Base-by-base conservation (phyloP, 331 rosid species). In the Malus hybrid region DNA sequence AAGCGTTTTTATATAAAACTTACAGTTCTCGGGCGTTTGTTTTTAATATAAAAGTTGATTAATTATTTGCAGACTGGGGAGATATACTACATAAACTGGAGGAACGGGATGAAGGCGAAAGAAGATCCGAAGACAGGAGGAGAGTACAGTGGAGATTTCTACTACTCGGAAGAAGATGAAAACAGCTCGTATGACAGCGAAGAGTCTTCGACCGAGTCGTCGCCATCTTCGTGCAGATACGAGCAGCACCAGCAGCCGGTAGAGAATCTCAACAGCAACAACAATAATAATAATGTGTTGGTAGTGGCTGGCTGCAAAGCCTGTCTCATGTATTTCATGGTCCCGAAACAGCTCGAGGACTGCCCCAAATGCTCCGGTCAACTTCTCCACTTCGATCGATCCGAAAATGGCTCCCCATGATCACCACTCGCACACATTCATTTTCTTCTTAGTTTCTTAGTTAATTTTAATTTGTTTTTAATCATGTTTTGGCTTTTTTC, bases 231-330 rank as follows among this genome's bases (percentile, higher is more conserved):
- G 2, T 81, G 82, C 13, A 86, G 80, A 78, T 66, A 73, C 50
- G 82, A 68, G n/a, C 50, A 68, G 76, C 36, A 77, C 4, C 61
- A 66, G 76, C 36, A 71, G 4, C 61, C 67, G 64, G 70, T 6
- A 15, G 82, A 81, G 75, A 87, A 33, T 22, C 24, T 20, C 61
- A 56, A 56, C 24, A 56, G 12, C 29, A 58, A 58, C 6, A 58
- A 58, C 14, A 61, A 62, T 3, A 61, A 61, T 7, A 62, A 63
- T 14, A 63, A 63, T 73, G 97, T 94, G 64, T 83, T 94, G 78
- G 98, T 94, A 46, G 98, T 94, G 71, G 97, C 92, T 20, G 98
- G 98, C 6, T 94, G 98, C 95, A 91, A 90, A 86, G 86, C 85
- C 76, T 94, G 98, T 79, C 83, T 91, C 63, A 94, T 94, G 97